Evolutionary conservation across 2,329 filamentous ascomycete genomes (phyloP), one percentile per base, ranked within the genome.

Genomic region (Furcasterigmium furcatum): DNA sequence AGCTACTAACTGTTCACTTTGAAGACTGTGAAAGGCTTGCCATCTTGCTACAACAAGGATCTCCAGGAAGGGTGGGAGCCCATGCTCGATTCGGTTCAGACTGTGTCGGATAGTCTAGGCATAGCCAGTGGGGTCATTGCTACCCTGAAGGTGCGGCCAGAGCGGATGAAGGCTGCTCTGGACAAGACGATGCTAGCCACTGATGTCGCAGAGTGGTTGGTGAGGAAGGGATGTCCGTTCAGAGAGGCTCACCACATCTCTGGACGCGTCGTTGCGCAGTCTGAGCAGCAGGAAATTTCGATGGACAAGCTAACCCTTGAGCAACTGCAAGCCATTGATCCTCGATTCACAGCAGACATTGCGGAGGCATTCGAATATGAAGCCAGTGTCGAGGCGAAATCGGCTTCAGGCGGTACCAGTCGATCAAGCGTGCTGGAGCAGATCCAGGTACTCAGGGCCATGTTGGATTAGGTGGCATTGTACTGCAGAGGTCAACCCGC

Each of bases 181-280:
- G 82, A 84, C 1, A 85, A 83, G 4, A 84, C 87, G 56, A 88
- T 91, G 84, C 76, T 91, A 4, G 86, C 87, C 14, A 84, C 80
- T 20, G 80, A 84, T 60, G 70, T 84, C 25, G 79, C 80, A 32
- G 80, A 84, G 59, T 83, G 80, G 58, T 66, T 84, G 9, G 79
- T 84, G 38, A 64, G 77, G 41, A 82, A 78, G 55, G 81, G 80
- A 36, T 82, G 88, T 35, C 86, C 87, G 9, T 91, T 91, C 72
- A 76, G 87, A 38, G 85, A 90, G 66, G 86, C 86, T 14, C 87
- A 91, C 58, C 87, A 90, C 61, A 87, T 90, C 55, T 84, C 83
- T 25, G 86, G 87, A 18, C 77, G 79, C 34, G 77, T 85, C 2
- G 87, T 91, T n/a, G 83, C 84, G 13, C 62, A 85, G 38, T 82